A percentile compares a stretch with the other conserved stretches of the same genome.
phyloP scores from a whole-genome alignment of 2,329 filamentous ascomycete genomes.

The Penicillium sp. region DNA sequence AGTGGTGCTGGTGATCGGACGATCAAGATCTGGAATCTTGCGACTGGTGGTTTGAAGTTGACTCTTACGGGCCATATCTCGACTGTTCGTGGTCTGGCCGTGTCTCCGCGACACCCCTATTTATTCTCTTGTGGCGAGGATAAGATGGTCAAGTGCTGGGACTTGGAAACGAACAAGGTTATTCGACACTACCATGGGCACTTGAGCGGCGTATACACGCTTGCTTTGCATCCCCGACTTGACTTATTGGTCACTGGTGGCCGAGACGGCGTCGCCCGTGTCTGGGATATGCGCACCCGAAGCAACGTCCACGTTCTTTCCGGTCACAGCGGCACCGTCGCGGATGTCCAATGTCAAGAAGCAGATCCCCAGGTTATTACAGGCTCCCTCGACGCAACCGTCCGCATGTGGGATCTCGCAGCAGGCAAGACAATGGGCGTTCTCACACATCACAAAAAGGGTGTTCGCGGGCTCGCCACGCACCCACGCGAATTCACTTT shows the following conservation, averaged over 20 bases:
- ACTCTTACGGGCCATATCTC: slow-evolving; percentile 95
- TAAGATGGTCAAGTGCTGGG: slow-evolving; percentile 99
- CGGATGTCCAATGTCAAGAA: slow-evolving; percentile 90
- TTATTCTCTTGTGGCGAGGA: slow-evolving; percentile 98
- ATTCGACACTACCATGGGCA: slow-evolving; percentile 98
- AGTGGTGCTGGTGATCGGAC: slow-evolving; percentile 93
- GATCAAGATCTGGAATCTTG: slow-evolving; percentile 98
- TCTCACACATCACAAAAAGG: slow-evolving; percentile 97
- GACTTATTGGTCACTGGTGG: slow-evolving; percentile 95
- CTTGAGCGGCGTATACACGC: slow-evolving; percentile 90
- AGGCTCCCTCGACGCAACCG: slow-evolving; percentile 87
- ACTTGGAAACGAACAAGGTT: slow-evolving; percentile 99
- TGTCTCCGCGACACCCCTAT: slow-evolving; percentile 92
- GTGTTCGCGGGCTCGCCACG: slow-evolving; percentile 79
- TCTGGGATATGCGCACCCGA: slow-evolving; percentile 98
- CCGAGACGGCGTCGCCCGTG: slow-evolving; percentile 88
- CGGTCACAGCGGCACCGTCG: slow-evolving; percentile 89
- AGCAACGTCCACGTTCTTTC: slow-evolving; percentile 93
- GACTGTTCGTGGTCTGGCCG: slow-evolving; percentile 87
- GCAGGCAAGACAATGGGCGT: slow-evolving; percentile 96
- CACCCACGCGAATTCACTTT: slow-evolving; percentile 97
- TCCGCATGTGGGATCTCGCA: slow-evolving; percentile 92
- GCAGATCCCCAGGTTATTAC: slow-evolving; percentile 95
- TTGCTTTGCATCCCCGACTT: slow-evolving; percentile 90
- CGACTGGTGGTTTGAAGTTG: slow-evolving; percentile 79